Conservation (phyloP, 768 basidiomycete genomes). For the Mycena pura region DNA sequence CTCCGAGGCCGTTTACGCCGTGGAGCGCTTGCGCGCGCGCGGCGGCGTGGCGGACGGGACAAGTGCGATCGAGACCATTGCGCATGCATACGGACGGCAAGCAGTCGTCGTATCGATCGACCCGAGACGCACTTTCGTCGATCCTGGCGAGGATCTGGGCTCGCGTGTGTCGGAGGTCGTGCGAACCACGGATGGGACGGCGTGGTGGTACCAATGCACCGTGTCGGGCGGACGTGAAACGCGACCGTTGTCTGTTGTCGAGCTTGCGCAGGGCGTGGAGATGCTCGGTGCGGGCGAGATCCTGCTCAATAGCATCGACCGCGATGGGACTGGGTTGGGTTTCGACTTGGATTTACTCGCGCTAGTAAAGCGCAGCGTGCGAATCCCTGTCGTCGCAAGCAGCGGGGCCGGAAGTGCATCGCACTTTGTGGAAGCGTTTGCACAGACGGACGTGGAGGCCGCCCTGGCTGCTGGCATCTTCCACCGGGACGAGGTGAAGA, state of each 20-base stretch:
- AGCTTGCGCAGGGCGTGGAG: conserved; percentile 93
- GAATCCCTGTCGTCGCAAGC: conserved; percentile 93
- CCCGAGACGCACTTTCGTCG: conserved; percentile 85
- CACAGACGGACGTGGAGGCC: conserved; percentile 81
- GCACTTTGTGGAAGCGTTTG: conserved; percentile 91
- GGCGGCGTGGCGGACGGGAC: conserved; percentile 62
- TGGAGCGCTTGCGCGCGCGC: conserved; percentile 74
- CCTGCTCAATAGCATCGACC: conserved; percentile 93
- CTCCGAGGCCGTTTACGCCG: conserved; percentile 93
- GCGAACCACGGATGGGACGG: conserved; percentile 67
- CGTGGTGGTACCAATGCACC: conserved; percentile 99
- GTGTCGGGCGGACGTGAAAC: conserved; percentile 90
- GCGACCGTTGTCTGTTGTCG: conserved; percentile 84
- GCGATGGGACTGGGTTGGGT: conserved; percentile 91
- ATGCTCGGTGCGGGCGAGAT: conserved; percentile 93
- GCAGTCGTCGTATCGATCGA: conserved; percentile 98
- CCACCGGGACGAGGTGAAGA: conserved; percentile 87
- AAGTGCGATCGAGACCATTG: conserved; percentile 93
- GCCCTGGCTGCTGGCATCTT: conserved; percentile 98
- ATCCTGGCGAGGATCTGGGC: conserved; percentile 62
- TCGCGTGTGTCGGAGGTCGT: conserved; percentile 72
- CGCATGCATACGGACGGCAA: conserved; percentile 88
- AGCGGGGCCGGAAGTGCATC: conserved; percentile 86
- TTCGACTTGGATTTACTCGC: conserved; percentile 87
- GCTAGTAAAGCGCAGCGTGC: conserved; percentile 76